Evolutionary conservation across 2,329 filamentous ascomycete species (phyloP).

Genomic region (Exophiala sideris): DNA sequence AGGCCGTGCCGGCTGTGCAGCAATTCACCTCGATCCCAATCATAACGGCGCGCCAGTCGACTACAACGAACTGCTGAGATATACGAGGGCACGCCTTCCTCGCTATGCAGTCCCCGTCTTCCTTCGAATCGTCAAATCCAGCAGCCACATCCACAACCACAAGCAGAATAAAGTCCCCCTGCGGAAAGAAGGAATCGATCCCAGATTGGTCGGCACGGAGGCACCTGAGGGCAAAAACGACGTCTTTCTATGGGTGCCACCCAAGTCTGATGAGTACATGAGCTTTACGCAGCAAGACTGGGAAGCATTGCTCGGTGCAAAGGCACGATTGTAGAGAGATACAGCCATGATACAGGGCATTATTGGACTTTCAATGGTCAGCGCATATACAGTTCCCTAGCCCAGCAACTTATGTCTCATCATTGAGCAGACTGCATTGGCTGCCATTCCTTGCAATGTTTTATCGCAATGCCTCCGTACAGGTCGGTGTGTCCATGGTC

Average conservation of each 20-base stretch:
- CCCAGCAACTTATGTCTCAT: too few relatives aligned
- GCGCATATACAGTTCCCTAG: too few relatives aligned
- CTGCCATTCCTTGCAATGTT: too few relatives aligned
- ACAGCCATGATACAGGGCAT: too few relatives aligned
- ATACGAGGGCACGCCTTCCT: conserved; percentile 60
- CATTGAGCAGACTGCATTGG: too few relatives aligned
- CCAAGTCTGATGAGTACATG: conserved; percentile 21
- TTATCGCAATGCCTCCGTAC: too few relatives aligned
- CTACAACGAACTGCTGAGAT: conserved; percentile 58
- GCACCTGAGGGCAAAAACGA: conserved; percentile 24
- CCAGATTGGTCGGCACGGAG: conserved; percentile 22
- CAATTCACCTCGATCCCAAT: conserved; percentile 58
- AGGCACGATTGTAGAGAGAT: conserved; percentile 34
- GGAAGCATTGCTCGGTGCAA: conserved; percentile 14
- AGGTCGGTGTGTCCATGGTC: too few relatives aligned
- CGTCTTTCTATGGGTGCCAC: conserved; percentile 34
- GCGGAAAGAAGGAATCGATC: conserved; percentile 32
- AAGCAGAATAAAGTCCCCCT: conserved; percentile 76
- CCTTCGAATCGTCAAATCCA: conserved; percentile 58
- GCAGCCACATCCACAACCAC: conserved; percentile 68
- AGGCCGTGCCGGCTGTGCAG: conserved; percentile 77
- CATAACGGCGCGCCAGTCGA: conserved; percentile 47
- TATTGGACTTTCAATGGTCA: too few relatives aligned
- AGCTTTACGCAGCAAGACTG: conserved; percentile 20
- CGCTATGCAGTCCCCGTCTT: conserved; percentile 75